phyloP scores from a whole-genome alignment of 805 yeast genomes.

The Pichia manshurica region DNA sequence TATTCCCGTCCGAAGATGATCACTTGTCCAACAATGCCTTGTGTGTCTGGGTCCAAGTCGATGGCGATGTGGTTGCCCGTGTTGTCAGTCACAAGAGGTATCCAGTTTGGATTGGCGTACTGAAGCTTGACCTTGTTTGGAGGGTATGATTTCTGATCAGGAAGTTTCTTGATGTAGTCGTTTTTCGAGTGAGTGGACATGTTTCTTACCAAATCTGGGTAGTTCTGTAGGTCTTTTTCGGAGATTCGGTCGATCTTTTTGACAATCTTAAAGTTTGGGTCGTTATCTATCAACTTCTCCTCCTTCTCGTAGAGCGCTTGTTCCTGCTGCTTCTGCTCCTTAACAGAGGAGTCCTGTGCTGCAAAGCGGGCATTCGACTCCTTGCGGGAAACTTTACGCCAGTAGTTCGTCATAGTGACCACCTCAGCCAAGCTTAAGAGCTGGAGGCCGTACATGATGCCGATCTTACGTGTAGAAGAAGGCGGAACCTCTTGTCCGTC shows the following conservation, averaged over 20 bases:
- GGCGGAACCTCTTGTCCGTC: conserved; percentile 84
- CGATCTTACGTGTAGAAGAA: conserved; percentile 55
- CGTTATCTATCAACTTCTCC: conserved; percentile 11
- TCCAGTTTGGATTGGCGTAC: conserved; percentile 83
- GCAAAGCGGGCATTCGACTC: conserved; percentile 5
- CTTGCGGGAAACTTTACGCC: conserved; percentile 61
- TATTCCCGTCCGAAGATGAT: conserved; percentile 87
- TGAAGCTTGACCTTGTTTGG: conserved; percentile 60
- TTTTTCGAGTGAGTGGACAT: conserved; percentile 19
- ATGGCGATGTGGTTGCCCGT: conserved; percentile 86
- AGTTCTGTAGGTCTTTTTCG: conserved; percentile 16
- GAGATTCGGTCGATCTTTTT: conserved; percentile 14
- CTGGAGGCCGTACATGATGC: conserved; percentile 72
- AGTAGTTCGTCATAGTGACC: conserved; percentile 67
- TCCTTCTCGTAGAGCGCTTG: neutral
- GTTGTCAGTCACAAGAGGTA: conserved; percentile 79
- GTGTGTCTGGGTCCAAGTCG: conserved; percentile 71
- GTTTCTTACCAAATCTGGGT: conserved; percentile 24
- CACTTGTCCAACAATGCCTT: conserved; percentile 78
- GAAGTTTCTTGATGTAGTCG: conserved; percentile 37
- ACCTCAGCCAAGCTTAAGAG: conserved; percentile 74
- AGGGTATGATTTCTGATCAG: conserved; percentile 62
- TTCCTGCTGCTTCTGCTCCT: neutral
- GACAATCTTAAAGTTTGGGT: conserved; percentile 18
- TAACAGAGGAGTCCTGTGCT: neutral